A percentile compares a stretch with the other conserved stretches of the same genome.
phyloP scores from a whole-genome alignment of 2,329 filamentous ascomycete species.

The Microcyclosporella mali region DNA sequence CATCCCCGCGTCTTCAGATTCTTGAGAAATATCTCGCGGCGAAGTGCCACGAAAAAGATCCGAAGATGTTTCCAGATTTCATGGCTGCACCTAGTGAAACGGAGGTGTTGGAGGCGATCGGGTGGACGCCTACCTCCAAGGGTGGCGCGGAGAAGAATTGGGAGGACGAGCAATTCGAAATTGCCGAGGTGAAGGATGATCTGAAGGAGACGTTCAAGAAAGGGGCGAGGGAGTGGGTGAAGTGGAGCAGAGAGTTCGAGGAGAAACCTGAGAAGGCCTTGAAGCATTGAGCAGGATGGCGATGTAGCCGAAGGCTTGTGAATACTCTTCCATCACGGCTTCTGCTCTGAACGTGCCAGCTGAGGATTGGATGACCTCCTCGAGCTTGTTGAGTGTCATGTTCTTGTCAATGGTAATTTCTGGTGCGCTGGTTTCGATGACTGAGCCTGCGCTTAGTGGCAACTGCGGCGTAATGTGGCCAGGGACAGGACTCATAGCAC shows the following conservation, averaged over 20 bases:
- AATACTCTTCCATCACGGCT: no score
- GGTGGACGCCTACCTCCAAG: slow-evolving; percentile 36
- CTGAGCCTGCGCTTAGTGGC: no score
- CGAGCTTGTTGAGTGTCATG: no score
- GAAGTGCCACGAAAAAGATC: slow-evolving; percentile 34
- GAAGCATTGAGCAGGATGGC: slow-evolving; percentile 20
- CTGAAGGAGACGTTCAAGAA: slow-evolving; percentile 12
- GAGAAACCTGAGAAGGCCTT: slow-evolving; percentile 21
- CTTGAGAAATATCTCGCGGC: slow-evolving; percentile 36
- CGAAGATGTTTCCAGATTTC: slow-evolving; percentile 31
- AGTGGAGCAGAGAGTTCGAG: slow-evolving; percentile 29
- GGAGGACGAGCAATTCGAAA: slow-evolving; percentile 42
- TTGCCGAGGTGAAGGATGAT: slow-evolving; percentile 14
- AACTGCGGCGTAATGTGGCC: no score
- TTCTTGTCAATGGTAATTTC: no score
- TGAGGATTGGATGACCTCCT: no score
- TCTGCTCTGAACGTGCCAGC: no score
- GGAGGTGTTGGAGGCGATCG: slow-evolving; percentile 39
- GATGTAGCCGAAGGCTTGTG: no score
- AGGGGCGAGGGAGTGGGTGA: slow-evolving; percentile 16
- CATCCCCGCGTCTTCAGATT: slow-evolving; percentile 32
- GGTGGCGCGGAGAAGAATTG: slow-evolving; percentile 32
- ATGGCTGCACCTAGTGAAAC: slow-evolving; percentile 33
- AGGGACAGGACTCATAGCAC: no score
- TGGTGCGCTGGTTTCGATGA: no score